These are phyloP conservation scores for Ophiostoma fasciatum DNA, from an alignment of 2,329 filamentous ascomycete species.

Conservation along the genomic window DNA sequence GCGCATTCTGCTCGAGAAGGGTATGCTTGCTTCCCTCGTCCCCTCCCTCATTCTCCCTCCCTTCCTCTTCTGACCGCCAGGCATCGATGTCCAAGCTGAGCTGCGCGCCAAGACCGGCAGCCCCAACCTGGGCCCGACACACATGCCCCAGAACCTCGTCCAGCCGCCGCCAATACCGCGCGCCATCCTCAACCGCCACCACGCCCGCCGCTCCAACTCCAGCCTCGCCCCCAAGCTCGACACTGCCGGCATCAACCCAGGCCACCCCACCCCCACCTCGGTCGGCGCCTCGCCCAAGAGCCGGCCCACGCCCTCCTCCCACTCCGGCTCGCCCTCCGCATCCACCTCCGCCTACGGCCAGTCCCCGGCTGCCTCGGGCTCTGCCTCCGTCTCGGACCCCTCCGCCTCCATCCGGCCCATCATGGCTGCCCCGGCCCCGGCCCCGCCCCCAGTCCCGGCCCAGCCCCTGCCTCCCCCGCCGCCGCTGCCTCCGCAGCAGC, in stretches of 20 bases:
- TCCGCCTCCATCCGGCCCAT: slow-evolving; percentile 24
- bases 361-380: slow-evolving; percentile 26
- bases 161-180: slow-evolving; percentile 66
- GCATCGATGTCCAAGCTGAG: slow-evolving; percentile 94
- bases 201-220: slow-evolving; percentile 54
- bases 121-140: slow-evolving; percentile 59
- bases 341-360: slow-evolving; percentile 27
- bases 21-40: slow-evolving; percentile 27
- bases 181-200: slow-evolving; percentile 66
- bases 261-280: slow-evolving; percentile 22
- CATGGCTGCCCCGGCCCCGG: slow-evolving; percentile 16
- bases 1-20: slow-evolving; percentile 90
- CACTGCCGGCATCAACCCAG: slow-evolving; percentile 21
- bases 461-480: too few species aligned
- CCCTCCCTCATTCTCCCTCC: neutral
- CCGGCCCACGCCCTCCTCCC: slow-evolving; percentile 71
- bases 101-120: slow-evolving; percentile 84
- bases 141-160: slow-evolving; percentile 52
- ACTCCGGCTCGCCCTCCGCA: slow-evolving; percentile 43
- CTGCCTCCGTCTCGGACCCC: slow-evolving; percentile 31
- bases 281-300: slow-evolving; percentile 53
- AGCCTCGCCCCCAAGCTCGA: slow-evolving; percentile 64
- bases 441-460: slow-evolving; percentile 12
- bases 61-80: slow-evolving; percentile 27
- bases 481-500: neutral